A percentile compares a stretch with the other conserved stretches of the same genome.
Conservation (phyloP, 73 alveolate genomes). For the Paramecium bursaria region DNA sequence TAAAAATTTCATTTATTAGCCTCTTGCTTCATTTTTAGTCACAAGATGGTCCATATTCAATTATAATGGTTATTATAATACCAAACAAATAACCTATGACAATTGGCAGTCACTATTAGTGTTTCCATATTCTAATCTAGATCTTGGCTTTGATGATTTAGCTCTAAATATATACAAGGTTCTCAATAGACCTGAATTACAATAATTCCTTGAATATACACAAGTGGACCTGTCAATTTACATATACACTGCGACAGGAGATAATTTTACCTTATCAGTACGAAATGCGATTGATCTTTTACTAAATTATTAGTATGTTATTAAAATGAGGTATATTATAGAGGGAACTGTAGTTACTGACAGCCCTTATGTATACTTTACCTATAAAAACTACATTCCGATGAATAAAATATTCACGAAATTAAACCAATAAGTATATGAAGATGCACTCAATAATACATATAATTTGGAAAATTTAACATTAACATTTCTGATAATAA, state of each 20-base stretch:
- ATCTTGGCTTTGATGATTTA: conserved; percentile 17
- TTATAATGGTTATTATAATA: background rate
- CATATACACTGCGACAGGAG: background rate
- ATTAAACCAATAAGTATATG: background rate
- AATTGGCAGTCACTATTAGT: background rate
- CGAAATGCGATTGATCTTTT: conserved; percentile 22
- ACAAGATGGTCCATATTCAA: conserved; percentile 39
- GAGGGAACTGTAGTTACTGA: conserved; percentile 27
- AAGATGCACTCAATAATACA: too few relatives aligned
- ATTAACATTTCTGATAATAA: too few relatives aligned
- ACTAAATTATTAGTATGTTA: conserved; percentile 1
- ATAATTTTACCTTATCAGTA: conserved; percentile 4
- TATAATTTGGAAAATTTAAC: too few relatives aligned
- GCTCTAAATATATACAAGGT: background rate
- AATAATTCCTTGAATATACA: background rate
- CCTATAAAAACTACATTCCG: conserved; percentile 1
- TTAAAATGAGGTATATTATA: conserved; percentile 23
- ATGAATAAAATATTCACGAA: background rate
- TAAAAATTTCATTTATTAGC: conserved; percentile 10
- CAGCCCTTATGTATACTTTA: conserved; percentile 35
- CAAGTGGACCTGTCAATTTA: background rate
- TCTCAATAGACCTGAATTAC: background rate
- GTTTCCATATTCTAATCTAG: conserved; percentile 28
- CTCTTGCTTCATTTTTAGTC: conserved; percentile 17
- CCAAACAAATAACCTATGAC: background rate